phyloP scores from a whole-genome alignment of 345 rosid species.

The Gossypium anomalum region DNA sequence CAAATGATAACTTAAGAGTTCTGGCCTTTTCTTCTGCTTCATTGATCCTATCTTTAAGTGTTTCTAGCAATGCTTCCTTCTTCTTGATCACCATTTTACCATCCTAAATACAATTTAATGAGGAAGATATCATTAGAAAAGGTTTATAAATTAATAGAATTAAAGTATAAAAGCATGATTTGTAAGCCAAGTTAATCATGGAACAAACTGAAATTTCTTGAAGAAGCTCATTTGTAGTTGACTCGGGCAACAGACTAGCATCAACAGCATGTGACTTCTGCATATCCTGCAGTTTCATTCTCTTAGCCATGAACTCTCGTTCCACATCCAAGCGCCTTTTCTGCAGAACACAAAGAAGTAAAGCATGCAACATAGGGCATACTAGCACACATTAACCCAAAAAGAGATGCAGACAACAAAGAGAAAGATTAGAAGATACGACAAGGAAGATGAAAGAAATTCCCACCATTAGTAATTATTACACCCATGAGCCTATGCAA shows the following conservation, averaged over 20 bases:
- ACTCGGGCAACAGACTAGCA: slow-evolving; percentile 35
- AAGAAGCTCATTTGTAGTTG: slow-evolving; percentile 69
- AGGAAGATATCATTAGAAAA: slow-evolving; percentile 4
- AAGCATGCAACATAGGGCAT: background rate
- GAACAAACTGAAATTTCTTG: slow-evolving; percentile 75
- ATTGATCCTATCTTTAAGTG: slow-evolving; percentile 36
- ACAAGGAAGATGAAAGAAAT: background rate
- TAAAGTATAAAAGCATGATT: background rate
- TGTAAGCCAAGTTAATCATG: slow-evolving; percentile 13
- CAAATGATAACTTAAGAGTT: slow-evolving; percentile 52
- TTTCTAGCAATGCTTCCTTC: slow-evolving; percentile 45
- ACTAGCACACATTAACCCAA: background rate
- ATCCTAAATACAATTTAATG: slow-evolving; percentile 36
- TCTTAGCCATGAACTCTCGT: slow-evolving; percentile 41
- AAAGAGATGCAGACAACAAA: background rate
- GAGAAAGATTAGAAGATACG: background rate
- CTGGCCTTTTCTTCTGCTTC: slow-evolving; percentile 57
- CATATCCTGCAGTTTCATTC: slow-evolving; percentile 52
- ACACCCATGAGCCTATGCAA: background rate
- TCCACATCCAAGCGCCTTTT: slow-evolving; percentile 48
- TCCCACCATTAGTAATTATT: background rate
- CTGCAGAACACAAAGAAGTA: slow-evolving; percentile 35
- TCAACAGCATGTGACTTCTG: slow-evolving; percentile 49
- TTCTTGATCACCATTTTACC: slow-evolving; percentile 46
- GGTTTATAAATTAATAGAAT: background rate